Percentiles rank a stretch among this genome's conserved stretches.
These are phyloP conservation scores for Borealophlyctis nickersoniae DNA, from an alignment of 192 early-diverging fungal genomes.

Conservation along the genomic window DNA sequence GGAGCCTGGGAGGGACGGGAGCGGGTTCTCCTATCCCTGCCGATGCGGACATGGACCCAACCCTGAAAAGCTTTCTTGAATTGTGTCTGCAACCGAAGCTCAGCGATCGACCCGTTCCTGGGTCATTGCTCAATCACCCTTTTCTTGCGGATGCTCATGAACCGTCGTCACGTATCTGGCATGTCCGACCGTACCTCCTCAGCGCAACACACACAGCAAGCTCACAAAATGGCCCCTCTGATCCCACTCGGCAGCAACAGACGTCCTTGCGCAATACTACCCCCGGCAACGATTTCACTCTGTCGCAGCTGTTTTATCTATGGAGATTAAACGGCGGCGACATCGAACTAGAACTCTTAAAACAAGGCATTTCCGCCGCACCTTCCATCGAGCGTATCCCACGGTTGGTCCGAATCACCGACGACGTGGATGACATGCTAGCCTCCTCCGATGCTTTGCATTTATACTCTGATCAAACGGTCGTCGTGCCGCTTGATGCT, in stretches of 20 bases:
- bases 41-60: neutral
- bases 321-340: neutral
- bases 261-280: too few species aligned
- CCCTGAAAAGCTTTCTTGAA: neutral
- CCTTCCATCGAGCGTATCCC: neutral
- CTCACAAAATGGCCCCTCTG: too few species aligned
- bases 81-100: neutral
- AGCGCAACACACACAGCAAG: too few species aligned
- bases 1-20: neutral
- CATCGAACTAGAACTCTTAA: neutral
- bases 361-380: neutral
- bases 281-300: neutral
- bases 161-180: neutral
- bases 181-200: neutral
- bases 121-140: neutral
- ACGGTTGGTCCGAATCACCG: neutral
- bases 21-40: neutral
- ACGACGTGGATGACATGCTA: neutral
- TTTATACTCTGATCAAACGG: neutral
- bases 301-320: neutral
- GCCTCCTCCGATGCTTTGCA: neutral
- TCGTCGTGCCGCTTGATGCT: neutral
- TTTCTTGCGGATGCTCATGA: neutral
- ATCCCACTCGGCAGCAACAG: neutral
- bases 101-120: neutral